Base-by-base conservation (phyloP, 1,284 basidiomycete species). In the Moesziomyces sp. region DNA sequence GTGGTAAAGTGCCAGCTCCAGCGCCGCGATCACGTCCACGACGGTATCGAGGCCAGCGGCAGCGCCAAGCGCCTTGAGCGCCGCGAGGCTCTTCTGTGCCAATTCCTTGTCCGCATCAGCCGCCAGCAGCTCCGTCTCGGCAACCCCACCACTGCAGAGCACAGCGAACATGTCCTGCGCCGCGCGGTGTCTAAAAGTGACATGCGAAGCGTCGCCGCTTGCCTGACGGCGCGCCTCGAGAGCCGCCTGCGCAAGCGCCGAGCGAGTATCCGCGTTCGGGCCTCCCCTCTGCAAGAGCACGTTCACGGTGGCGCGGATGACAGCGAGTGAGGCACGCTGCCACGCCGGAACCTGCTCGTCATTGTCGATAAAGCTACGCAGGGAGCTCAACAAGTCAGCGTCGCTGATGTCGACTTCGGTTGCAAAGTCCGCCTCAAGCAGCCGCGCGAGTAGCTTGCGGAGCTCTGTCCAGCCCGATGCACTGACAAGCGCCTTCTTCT, bases 161-260 rank as follows among this genome's bases (percentile, higher is more conserved):
- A 19, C 21, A 18, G 48, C 33, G 5, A 55, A 13, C 28, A 62
- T 47, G 4, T 54, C 43, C 23, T 69, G 66, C n/a, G 59, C 44
- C 14, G 59, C 66, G 38, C 66, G 59, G 56, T 58, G 58, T 48
- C 55, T 50, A 45, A 69, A 48, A 10, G 66, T 55, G 46, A 63
- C 56, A 9, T 19, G 38, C 3, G 21, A 35, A 13, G 26, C 38
- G 28, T 38, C 43, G 18, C 14, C 42, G 13, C 6, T 28, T 44
- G 65, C 58, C 14, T 47, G 51, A 3, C 26, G 21, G 26, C 48
- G 49, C 10, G 52, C 21, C 48, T 56, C 40, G 40, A 52, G 44
- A 13, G 52, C 59, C n/a, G 23, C n/a, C 1, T 44, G n/a, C 1
- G 49, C 19, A 3, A 69, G 55, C n/a, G 52, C 52, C 30, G 49